Conservation (phyloP, 1,139 yeast genomes). For the Meyerozyma carpophila region DNA sequence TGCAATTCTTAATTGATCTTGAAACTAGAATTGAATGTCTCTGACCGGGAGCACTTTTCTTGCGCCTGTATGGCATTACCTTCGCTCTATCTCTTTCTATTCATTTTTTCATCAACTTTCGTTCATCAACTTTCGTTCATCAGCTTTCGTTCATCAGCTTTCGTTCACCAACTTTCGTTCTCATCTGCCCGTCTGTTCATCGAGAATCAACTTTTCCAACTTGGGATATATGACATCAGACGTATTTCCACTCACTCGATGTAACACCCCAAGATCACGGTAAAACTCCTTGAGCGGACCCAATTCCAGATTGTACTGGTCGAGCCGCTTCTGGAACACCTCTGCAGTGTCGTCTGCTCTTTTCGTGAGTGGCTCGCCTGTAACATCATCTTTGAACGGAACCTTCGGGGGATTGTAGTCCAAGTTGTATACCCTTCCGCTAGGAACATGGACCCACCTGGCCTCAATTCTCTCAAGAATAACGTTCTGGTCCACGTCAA, state of each 20-base stretch:
- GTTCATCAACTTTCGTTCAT: too few species aligned
- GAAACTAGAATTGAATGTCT: too few species aligned
- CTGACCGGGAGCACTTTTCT: too few species aligned
- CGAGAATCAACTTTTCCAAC: slow-evolving; percentile 37
- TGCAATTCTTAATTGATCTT: too few species aligned
- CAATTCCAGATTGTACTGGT: slow-evolving; percentile 54
- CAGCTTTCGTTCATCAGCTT: too few species aligned
- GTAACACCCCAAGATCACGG: slow-evolving; percentile 44
- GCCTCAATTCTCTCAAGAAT: slow-evolving; percentile 79
- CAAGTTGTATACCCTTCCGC: slow-evolving; percentile 82
- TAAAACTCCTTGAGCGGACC: slow-evolving; percentile 65
- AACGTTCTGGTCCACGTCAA: slow-evolving; percentile 76
- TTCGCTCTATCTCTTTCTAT: too few species aligned
- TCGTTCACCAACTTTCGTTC: too few species aligned
- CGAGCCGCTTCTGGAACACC: slow-evolving; percentile 64
- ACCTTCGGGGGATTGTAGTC: slow-evolving; percentile 86
- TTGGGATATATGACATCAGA: slow-evolving; percentile 83
- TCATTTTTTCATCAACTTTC: too few species aligned
- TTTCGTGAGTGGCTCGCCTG: slow-evolving; percentile 79
- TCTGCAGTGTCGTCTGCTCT: slow-evolving; percentile 75
- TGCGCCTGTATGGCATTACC: too few species aligned
- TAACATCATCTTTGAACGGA: slow-evolving; percentile 76
- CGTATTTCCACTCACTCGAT: slow-evolving; percentile 65
- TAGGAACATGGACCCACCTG: slow-evolving; percentile 76
- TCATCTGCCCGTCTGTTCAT: slow-evolving; percentile 2